Percentiles rank a stretch among this genome's conserved stretches.
phyloP scores from a whole-genome alignment of 805 yeast genomes.

The Candida xiaguanensis region DNA sequence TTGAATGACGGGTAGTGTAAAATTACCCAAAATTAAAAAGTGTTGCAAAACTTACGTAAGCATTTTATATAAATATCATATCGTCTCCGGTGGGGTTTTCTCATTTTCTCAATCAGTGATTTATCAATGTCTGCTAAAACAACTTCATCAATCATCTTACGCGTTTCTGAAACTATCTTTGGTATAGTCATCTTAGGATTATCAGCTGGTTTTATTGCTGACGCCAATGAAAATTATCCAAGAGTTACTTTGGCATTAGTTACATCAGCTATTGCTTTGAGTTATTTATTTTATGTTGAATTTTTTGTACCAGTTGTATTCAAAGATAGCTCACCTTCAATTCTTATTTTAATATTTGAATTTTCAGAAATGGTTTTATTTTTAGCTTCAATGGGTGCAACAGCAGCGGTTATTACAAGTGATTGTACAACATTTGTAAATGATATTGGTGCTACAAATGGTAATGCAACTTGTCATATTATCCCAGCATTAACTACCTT shows the following conservation, averaged over 20 bases:
- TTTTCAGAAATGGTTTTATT: constrained; percentile 4
- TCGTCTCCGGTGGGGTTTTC: no score
- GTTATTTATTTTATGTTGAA: constrained; percentile 8
- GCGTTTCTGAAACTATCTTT: constrained; percentile 8
- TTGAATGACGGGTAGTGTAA: constrained; percentile 3
- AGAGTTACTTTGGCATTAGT: constrained; percentile 8
- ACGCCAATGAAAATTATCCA: constrained; percentile 4
- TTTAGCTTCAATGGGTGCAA: constrained; percentile 9
- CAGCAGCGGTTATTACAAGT: constrained; percentile 7
- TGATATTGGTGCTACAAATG: neutral
- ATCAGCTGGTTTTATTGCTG: constrained; percentile 8
- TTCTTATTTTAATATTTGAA: constrained; percentile 8
- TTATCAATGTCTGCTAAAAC: constrained; percentile 4
- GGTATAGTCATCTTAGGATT: constrained; percentile 7
- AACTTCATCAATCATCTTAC: constrained; percentile 4
- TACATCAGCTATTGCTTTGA: constrained; percentile 1
- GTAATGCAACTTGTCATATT: constrained; percentile 5
- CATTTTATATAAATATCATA: neutral
- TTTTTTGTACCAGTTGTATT: constrained; percentile 4
- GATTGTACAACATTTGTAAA: constrained; percentile 2
- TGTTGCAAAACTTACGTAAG: constrained; percentile 4
- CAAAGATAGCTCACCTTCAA: constrained; percentile 1
- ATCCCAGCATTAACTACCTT: constrained; percentile 8
- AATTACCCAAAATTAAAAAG: neutral
- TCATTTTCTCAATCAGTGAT: no score